A percentile compares a stretch with the other conserved stretches of the same genome.
These are phyloP conservation scores for Penicillium waksmanii DNA, from an alignment of 495 filamentous ascomycete genomes.

Conservation along the genomic window DNA sequence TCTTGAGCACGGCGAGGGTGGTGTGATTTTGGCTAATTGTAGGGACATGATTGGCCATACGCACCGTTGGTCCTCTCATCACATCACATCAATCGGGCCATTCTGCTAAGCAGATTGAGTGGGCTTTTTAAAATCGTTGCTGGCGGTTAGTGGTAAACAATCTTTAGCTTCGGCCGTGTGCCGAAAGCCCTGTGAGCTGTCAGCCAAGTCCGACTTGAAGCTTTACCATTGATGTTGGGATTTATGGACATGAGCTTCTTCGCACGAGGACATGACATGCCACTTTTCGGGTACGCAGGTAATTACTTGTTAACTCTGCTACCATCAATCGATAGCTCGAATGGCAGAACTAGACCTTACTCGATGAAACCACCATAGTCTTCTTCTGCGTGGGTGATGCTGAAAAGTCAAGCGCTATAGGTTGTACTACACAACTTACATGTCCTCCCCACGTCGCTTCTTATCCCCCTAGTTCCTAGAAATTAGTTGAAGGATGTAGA, in stretches of 20 bases:
- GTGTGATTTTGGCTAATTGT: too few relatives aligned
- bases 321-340: not conserved
- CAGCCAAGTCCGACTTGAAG: not conserved
- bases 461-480: not conserved
- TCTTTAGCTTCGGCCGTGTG: too few relatives aligned
- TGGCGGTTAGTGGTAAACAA: too few relatives aligned
- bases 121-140: too few relatives aligned
- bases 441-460: not conserved
- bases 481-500: not conserved
- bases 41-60: too few relatives aligned
- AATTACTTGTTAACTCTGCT: not conserved
- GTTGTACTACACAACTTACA: not conserved
- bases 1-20: too few relatives aligned
- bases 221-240: not conserved
- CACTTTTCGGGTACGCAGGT: not conserved
- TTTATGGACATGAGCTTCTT: not conserved
- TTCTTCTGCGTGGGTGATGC: not conserved
- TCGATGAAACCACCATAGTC: not conserved
- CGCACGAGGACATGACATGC: conserved; percentile 13
- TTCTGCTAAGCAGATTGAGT: too few relatives aligned
- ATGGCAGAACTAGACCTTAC: not conserved
- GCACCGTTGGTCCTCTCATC: too few relatives aligned
- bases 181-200: too few relatives aligned
- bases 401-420: not conserved
- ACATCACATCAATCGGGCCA: too few relatives aligned